phyloP scores from a whole-genome alignment of 352 stramenopile species.

The Phytophthora colocasiae region DNA sequence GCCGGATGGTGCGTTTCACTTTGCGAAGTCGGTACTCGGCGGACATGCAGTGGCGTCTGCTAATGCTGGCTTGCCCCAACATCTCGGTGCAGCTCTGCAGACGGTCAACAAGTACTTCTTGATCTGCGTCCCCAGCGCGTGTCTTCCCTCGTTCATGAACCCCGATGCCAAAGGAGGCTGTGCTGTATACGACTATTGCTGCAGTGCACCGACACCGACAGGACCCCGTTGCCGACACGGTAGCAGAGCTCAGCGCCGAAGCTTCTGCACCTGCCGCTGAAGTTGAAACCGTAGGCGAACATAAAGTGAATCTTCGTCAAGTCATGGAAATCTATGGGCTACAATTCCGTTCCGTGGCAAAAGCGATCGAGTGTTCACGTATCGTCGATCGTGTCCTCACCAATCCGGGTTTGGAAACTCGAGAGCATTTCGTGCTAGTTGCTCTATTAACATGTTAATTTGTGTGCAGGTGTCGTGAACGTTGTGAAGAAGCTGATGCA shows the following conservation, averaged over 20 bases:
- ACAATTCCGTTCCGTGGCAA: slow-evolving; percentile 46
- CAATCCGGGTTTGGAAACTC: slow-evolving; percentile 43
- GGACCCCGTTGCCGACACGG: background rate
- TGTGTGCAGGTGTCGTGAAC: slow-evolving; percentile 16
- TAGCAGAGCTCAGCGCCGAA: slow-evolving; percentile 1
- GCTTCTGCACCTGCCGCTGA: background rate
- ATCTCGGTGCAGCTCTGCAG: too few species aligned
- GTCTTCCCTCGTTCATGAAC: slow-evolving; percentile 6
- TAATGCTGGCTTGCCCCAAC: slow-evolving; percentile 12
- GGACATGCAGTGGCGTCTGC: background rate
- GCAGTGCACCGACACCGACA: slow-evolving; percentile 26
- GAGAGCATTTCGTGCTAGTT: background rate
- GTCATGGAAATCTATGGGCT: too few species aligned
- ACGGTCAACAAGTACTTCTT: slow-evolving; percentile 24
- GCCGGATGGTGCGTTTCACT: slow-evolving; percentile 20
- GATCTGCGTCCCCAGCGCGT: slow-evolving; percentile 7
- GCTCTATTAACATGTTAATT: background rate
- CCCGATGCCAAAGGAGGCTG: slow-evolving; percentile 27
- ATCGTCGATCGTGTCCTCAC: slow-evolving; percentile 54
- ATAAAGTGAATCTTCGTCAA: too few species aligned
- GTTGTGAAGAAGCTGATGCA: slow-evolving; percentile 27
- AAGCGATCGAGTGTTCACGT: slow-evolving; percentile 60
- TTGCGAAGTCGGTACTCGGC: slow-evolving; percentile 13
- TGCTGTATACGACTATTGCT: slow-evolving; percentile 37
- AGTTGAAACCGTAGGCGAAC: slow-evolving; percentile 11